Conservation (phyloP, 768 basidiomycete genomes). For the Leucosporidium creatinivorum region DNA sequence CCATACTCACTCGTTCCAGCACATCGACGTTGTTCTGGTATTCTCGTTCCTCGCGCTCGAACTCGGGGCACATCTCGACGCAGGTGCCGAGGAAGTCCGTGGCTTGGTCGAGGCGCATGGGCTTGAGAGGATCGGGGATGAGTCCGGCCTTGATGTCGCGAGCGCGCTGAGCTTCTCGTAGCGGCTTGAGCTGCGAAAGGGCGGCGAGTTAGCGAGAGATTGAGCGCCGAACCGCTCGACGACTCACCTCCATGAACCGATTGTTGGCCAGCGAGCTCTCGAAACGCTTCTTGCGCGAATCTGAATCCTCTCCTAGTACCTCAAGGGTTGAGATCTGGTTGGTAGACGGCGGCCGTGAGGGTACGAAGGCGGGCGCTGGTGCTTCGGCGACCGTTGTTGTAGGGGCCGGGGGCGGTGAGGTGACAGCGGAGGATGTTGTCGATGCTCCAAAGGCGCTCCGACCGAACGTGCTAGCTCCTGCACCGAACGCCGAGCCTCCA, state of each 20-base stretch:
- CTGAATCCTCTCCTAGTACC: constrained; percentile 28
- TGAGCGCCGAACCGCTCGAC: neutral
- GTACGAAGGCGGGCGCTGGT: no score
- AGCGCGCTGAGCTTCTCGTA: constrained; percentile 39
- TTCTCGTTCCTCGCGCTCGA: constrained; percentile 84
- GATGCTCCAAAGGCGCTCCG: no score
- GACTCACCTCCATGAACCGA: constrained; percentile 24
- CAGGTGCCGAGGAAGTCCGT: constrained; percentile 92
- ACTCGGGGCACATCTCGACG: constrained; percentile 86
- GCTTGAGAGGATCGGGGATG: constrained; percentile 76
- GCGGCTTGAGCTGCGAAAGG: constrained; percentile 42
- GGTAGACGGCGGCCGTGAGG: no score
- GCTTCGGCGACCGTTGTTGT: no score
- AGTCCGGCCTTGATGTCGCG: constrained; percentile 65
- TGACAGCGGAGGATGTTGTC: no score
- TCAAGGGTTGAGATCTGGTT: constrained; percentile 27
- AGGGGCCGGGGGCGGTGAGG: no score
- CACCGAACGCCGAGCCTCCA: no score
- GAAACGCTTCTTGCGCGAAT: constrained; percentile 28
- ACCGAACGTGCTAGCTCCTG: no score
- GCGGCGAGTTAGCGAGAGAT: no score
- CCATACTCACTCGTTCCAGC: constrained; percentile 67
- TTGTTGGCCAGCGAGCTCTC: constrained; percentile 24
- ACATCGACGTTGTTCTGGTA: constrained; percentile 77
- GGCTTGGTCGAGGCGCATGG: constrained; percentile 75